Evolutionary conservation across 2,329 filamentous ascomycete species (phyloP).

Genomic region (Peltaster fructicola): DNA sequence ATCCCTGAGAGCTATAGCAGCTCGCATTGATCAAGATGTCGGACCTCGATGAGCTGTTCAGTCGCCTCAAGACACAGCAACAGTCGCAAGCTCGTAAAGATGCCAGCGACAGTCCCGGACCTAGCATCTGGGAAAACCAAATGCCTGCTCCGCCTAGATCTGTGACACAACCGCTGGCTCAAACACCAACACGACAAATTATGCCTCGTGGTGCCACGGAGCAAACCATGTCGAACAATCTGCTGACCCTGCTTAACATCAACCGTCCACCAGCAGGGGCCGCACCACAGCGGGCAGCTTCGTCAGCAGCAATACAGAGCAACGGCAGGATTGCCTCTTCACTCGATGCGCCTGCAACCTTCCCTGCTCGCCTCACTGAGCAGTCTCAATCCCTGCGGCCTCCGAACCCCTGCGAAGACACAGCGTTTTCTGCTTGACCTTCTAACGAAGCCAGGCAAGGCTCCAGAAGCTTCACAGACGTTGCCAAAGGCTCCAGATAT

Average conservation of each 20-base stretch:
- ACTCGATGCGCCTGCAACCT: too few species aligned
- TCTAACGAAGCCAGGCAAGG: conserved; percentile 45
- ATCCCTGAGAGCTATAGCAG: too few species aligned
- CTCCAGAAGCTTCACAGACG: conserved; percentile 23
- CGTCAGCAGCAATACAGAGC: background rate
- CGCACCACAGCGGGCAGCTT: conserved; percentile 6
- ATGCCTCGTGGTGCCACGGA: conserved; percentile 21
- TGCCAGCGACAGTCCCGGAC: too few species aligned
- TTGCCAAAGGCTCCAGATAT: conserved; percentile 5
- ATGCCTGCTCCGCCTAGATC: conserved; percentile 1
- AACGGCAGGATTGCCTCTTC: background rate
- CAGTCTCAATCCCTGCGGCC: conserved; percentile 13
- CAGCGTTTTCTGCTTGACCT: conserved; percentile 75
- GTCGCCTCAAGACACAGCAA: conserved; percentile 25
- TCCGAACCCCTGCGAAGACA: conserved; percentile 55
- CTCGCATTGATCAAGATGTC: conserved; percentile 24
- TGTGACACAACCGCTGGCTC: conserved; percentile 4
- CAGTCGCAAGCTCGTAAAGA: too few species aligned
- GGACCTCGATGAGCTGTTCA: conserved; percentile 27
- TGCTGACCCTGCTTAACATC: conserved; percentile 50
- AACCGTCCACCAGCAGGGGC: conserved; percentile 19
- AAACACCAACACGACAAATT: conserved; percentile 3
- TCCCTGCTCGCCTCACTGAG: too few species aligned
- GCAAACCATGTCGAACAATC: conserved; percentile 24
- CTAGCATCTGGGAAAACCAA: too few species aligned